Evolutionary conservation across 2,329 filamentous ascomycete genomes (phyloP).

Genomic region (Domatiomyces globalis): DNA sequence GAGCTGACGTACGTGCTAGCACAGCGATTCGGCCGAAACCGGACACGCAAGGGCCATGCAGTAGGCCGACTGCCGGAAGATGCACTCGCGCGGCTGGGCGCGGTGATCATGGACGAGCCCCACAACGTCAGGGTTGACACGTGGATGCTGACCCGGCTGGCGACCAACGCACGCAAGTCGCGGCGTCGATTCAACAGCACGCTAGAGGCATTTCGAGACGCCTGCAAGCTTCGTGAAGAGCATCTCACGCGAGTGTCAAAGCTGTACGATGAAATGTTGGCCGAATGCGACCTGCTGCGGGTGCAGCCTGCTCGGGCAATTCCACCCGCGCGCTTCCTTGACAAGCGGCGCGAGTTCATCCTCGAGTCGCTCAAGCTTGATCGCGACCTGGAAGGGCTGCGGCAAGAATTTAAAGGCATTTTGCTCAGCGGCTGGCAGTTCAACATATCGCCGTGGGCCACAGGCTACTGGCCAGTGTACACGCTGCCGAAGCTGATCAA

Average conservation of each 20-base stretch:
- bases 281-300: not conserved
- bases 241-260: conserved; percentile 7
- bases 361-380: conserved; percentile 9
- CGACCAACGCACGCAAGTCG: not conserved
- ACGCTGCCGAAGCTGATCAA: not conserved
- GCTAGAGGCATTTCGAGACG: conserved; percentile 7
- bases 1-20: conserved; percentile 51
- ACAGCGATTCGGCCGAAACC: conserved; percentile 23
- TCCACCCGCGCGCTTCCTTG: conserved; percentile 9
- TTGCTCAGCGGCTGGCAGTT: too few species aligned
- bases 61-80: conserved; percentile 25
- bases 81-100: conserved; percentile 42
- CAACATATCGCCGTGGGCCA: not conserved
- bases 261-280: conserved; percentile 9
- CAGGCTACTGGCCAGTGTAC: not conserved
- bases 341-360: conserved; percentile 10
- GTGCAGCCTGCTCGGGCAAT: not conserved
- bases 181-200: conserved; percentile 2
- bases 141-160: conserved; percentile 36
- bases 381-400: conserved; percentile 7
- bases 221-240: conserved; percentile 8
- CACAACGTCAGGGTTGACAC: conserved; percentile 45
- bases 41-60: conserved; percentile 24
- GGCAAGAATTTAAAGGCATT: too few species aligned
- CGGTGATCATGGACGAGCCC: conserved; percentile 44